Evolutionary conservation across 129 eudicot species (phyloP).

Genomic region (Flaveria bidentis): DNA sequence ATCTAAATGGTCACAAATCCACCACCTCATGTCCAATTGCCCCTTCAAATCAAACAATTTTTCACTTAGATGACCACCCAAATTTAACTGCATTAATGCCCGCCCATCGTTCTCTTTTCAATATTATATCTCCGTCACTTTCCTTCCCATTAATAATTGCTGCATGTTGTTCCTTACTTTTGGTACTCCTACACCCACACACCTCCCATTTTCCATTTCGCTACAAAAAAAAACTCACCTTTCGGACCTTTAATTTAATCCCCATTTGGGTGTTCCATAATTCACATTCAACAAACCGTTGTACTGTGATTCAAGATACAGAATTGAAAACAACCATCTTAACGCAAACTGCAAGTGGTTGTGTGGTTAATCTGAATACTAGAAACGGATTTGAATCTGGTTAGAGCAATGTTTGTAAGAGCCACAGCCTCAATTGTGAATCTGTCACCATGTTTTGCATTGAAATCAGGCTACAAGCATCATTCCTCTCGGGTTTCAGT

Average conservation of each 20-base stretch:
- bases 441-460: slow-evolving; percentile 40
- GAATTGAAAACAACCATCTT: background rate
- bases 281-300: background rate
- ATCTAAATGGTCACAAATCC: background rate
- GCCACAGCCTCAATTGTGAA: slow-evolving; percentile 36
- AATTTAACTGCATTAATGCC: background rate
- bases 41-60: slow-evolving; percentile 8
- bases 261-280: background rate
- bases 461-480: slow-evolving; percentile 38
- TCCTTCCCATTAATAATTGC: slow-evolving; percentile 3
- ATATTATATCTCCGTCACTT: background rate
- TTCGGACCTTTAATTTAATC: slow-evolving; percentile 9
- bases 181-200: slow-evolving; percentile 24
- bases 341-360: background rate
- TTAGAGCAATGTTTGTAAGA: slow-evolving; percentile 28
- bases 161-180: background rate
- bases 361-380: no score
- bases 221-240: slow-evolving; percentile 22
- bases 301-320: background rate
- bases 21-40: slow-evolving; percentile 25
- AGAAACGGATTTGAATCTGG: slow-evolving; percentile 2
- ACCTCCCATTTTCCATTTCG: slow-evolving; percentile 19
- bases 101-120: background rate
- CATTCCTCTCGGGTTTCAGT: slow-evolving; percentile 36
- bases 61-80: background rate